phyloP scores from a whole-genome alignment of 2,329 filamentous ascomycete genomes.

The Neopestalotiopsis sp. region DNA sequence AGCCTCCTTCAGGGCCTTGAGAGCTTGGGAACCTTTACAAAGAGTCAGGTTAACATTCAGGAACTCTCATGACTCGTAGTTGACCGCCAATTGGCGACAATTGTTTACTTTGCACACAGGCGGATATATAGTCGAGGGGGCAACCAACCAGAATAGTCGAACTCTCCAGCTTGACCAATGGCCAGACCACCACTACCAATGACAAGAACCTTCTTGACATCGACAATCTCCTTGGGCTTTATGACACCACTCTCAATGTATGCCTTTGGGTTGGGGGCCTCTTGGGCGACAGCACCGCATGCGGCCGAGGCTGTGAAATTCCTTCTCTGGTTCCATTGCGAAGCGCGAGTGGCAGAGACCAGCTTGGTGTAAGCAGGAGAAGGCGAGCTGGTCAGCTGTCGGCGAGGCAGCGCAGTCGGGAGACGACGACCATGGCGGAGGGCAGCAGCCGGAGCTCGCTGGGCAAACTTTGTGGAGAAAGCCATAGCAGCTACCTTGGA shows the following conservation, averaged over 20 bases:
- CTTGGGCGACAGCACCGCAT: slow-evolving; percentile 58
- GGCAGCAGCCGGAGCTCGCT: slow-evolving; percentile 61
- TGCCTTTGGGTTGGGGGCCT: slow-evolving; percentile 81
- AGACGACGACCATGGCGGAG: slow-evolving; percentile 60
- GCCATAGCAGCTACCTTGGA: slow-evolving; percentile 28
- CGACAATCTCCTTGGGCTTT: slow-evolving; percentile 77
- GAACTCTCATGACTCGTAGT: slow-evolving; percentile 25
- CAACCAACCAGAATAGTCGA: slow-evolving; percentile 92
- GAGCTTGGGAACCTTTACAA: slow-evolving; percentile 81
- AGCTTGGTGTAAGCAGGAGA: slow-evolving; percentile 38
- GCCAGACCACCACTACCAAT: slow-evolving; percentile 94
- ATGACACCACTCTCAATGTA: slow-evolving; percentile 90
- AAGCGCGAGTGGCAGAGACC: slow-evolving; percentile 40
- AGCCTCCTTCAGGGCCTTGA: slow-evolving; percentile 96
- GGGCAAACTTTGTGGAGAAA: slow-evolving; percentile 49
- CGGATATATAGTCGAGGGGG: neutral
- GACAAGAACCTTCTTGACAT: slow-evolving; percentile 96
- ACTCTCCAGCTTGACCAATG: slow-evolving; percentile 97
- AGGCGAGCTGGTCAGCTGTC: slow-evolving; percentile 47
- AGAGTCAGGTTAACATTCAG: slow-evolving; percentile 27
- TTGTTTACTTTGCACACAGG: slow-evolving; percentile 12
- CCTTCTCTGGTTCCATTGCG: slow-evolving; percentile 47
- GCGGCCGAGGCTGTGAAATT: slow-evolving; percentile 52
- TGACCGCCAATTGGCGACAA: slow-evolving; percentile 22
- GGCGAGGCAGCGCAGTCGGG: slow-evolving; percentile 47